Conservation (phyloP, 2,329 filamentous ascomycete genomes). For the Colletotrichum chrysophilum region DNA sequence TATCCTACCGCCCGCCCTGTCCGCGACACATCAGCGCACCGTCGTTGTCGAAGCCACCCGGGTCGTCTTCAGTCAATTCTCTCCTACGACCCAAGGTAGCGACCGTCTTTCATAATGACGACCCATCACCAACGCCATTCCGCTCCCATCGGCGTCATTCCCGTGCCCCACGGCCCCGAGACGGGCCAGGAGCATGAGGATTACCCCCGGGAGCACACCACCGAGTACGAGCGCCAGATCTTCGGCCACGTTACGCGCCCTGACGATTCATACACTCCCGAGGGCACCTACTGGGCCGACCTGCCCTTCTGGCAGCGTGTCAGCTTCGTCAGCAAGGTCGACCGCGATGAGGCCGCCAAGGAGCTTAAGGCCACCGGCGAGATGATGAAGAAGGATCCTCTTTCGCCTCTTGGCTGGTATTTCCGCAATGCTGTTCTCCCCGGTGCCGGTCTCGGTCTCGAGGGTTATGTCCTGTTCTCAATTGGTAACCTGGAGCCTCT, state of each 20-base stretch:
- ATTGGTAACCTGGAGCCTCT: conserved; percentile 91
- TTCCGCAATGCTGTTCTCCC: conserved; percentile 90
- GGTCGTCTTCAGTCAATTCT: neutral
- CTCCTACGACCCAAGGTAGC: neutral
- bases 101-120: conserved; percentile 4
- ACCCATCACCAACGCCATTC: conserved; percentile 44
- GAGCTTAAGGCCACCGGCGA: conserved; percentile 72
- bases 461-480: conserved; percentile 96
- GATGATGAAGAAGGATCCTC: conserved; percentile 87
- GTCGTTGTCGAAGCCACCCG: neutral
- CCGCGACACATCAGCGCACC: neutral
- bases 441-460: conserved; percentile 88
- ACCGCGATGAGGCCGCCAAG: conserved; percentile 70
- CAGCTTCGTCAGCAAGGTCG: conserved; percentile 77
- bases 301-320: conserved; percentile 73
- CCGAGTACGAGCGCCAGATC: conserved; percentile 59
- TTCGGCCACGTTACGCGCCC: conserved; percentile 85
- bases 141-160: conserved; percentile 54
- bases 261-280: conserved; percentile 82
- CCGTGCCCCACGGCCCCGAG: conserved; percentile 58
- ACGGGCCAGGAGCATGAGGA: conserved; percentile 56
- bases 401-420: conserved; percentile 85
- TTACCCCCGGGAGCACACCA: conserved; percentile 46
- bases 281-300: conserved; percentile 94
- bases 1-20: neutral